Conservation (phyloP, 257 asterid genomes). For the Rubia yunnanensis region DNA sequence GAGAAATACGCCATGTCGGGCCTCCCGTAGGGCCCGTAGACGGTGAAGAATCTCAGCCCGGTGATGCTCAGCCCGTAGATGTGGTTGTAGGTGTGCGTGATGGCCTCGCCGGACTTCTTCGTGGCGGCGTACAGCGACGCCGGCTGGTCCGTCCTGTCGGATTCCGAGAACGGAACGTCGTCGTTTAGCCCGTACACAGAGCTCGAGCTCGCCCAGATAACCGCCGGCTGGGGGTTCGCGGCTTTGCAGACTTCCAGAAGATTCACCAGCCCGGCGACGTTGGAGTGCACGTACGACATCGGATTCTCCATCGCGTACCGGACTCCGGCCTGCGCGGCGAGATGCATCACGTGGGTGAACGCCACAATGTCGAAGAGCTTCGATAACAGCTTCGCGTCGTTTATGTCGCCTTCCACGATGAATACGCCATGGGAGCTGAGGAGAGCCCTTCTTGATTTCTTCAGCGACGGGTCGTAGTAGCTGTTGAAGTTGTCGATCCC, state of each 20-base stretch:
- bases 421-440: conserved; percentile 23
- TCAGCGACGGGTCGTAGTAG: conserved; percentile 52
- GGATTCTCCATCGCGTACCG: conserved; percentile 79
- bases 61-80: conserved; percentile 70
- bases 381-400: conserved; percentile 42
- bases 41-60: conserved; percentile 71
- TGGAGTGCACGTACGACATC: conserved; percentile 55
- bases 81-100: conserved; percentile 60
- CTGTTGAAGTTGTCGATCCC: conserved; percentile 65
- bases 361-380: conserved; percentile 47
- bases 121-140: conserved; percentile 81
- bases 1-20: conserved; percentile 89
- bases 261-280: conserved; percentile 69
- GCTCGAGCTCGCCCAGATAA: conserved; percentile 87
- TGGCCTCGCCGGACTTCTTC: conserved; percentile 69
- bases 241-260: conserved; percentile 52
- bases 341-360: conserved; percentile 70
- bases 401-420: conserved; percentile 51
- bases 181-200: conserved; percentile 72
- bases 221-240: conserved; percentile 50
- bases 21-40: conserved; percentile 78
- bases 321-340: conserved; percentile 87
- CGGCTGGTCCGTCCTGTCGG: conserved; percentile 69
- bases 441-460: conserved; percentile 32
- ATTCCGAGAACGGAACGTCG: conserved; percentile 59